Conservation (phyloP, 768 basidiomycete genomes). For the Boletales sp. region DNA sequence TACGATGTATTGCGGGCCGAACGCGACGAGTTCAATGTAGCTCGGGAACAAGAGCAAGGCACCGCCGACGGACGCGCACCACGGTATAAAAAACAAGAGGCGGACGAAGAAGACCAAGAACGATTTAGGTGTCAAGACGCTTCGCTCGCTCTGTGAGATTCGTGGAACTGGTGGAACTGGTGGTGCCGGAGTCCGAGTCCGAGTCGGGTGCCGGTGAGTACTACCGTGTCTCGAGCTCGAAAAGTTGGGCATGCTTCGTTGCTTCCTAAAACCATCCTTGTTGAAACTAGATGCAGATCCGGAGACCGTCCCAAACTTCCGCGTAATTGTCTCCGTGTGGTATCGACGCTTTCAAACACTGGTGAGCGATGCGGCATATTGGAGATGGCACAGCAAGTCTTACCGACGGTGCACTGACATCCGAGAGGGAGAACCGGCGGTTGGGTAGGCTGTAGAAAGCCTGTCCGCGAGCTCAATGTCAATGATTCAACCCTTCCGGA, state of each 20-base stretch:
- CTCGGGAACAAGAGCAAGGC: slow-evolving; percentile 28
- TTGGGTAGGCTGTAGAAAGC: slow-evolving; percentile 28
- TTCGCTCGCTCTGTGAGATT: background rate
- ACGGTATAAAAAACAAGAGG: slow-evolving; percentile 30
- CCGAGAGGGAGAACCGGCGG: slow-evolving; percentile 29
- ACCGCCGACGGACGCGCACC: slow-evolving; percentile 35
- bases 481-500: background rate
- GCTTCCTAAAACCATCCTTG: slow-evolving; percentile 3
- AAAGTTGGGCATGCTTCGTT: slow-evolving; percentile 16
- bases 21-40: slow-evolving; percentile 25
- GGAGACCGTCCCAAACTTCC: slow-evolving; percentile 27
- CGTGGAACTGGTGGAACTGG: background rate
- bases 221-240: background rate
- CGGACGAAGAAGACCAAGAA: slow-evolving; percentile 9
- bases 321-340: slow-evolving; percentile 4
- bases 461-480: slow-evolving; percentile 4
- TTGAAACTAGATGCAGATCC: slow-evolving; percentile 13
- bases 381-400: background rate
- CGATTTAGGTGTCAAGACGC: background rate
- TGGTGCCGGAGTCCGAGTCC: background rate
- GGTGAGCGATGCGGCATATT: background rate
- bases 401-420: slow-evolving; percentile 13
- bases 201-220: no score
- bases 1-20: slow-evolving; percentile 27
- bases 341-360: background rate